These are phyloP conservation scores for Scenedesmus sp. DNA, from an alignment of 163 green algal genomes.

Conservation along the genomic window DNA sequence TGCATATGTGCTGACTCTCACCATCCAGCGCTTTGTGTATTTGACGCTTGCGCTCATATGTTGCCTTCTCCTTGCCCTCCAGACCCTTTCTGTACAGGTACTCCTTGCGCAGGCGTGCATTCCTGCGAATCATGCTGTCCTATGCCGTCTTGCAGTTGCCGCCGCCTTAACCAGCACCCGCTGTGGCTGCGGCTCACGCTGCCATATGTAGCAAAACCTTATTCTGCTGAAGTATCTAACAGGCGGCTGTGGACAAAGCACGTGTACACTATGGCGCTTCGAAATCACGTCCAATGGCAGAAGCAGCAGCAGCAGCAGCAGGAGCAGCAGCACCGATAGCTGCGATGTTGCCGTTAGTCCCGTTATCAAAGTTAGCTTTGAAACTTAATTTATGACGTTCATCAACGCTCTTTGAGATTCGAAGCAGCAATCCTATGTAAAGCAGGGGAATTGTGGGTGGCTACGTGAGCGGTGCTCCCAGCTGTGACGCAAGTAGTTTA, in stretches of 20 bases:
- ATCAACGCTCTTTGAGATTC: no score
- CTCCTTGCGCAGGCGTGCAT: constrained; percentile 92
- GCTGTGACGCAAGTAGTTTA: not conserved
- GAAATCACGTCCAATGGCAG: not conserved
- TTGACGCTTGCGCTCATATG: constrained; percentile 97
- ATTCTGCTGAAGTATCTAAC: not conserved
- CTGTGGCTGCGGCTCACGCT: not conserved
- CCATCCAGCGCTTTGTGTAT: constrained; percentile 92
- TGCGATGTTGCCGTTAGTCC: no score
- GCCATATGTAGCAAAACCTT: not conserved
- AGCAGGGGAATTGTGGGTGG: no score
- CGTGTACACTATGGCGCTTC: not conserved
- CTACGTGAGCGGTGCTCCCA: not conserved
- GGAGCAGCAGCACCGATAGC: not conserved
- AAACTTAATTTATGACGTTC: no score
- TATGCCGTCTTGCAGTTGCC: constrained; percentile 5
- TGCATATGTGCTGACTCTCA: constrained; percentile 44
- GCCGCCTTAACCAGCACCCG: not conserved
- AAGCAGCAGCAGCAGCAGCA: not conserved
- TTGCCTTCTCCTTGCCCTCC: constrained; percentile 94
- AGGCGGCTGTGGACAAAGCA: not conserved
- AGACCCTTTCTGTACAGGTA: constrained; percentile 98
- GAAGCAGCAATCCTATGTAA: no score
- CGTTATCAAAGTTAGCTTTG: no score
- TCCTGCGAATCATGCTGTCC: constrained; percentile 88